phyloP scores from a whole-genome alignment of 2,329 filamentous ascomycete genomes.

The Nannizzia gypsea region DNA sequence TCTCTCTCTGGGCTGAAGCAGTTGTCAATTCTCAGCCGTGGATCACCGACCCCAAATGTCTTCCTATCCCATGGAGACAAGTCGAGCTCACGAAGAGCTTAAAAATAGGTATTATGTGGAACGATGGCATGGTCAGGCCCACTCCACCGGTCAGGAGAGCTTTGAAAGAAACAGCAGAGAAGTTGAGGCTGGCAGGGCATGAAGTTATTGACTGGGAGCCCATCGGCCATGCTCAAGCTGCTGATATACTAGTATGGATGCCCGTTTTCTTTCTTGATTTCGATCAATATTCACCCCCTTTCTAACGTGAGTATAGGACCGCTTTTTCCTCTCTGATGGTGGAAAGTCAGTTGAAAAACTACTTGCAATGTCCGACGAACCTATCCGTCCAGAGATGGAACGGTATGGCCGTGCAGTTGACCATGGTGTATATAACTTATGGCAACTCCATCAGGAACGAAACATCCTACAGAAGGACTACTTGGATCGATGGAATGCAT shows the following conservation, averaged over 20 bases:
- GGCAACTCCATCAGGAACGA: constrained; percentile 39
- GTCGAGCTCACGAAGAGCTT: constrained; percentile 24
- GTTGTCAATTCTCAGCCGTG: constrained; percentile 28
- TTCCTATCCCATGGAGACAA: constrained; percentile 29
- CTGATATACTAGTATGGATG: constrained; percentile 28
- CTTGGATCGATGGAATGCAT: constrained; percentile 33
- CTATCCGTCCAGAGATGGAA: constrained; percentile 40
- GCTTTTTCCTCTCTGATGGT: constrained; percentile 40
- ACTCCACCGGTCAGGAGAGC: constrained; percentile 37
- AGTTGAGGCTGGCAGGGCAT: constrained; percentile 27
- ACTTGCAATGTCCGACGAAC: constrained; percentile 18
- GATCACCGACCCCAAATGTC: constrained; percentile 28
- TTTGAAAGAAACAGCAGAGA: constrained; percentile 24
- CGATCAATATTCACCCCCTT: neutral
- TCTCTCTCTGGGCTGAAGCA: constrained; percentile 26
- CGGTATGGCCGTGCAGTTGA: constrained; percentile 35
- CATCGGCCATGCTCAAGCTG: constrained; percentile 35
- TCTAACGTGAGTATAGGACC: constrained; percentile 6
- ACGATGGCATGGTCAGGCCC: constrained; percentile 42
- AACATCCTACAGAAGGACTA: constrained; percentile 19
- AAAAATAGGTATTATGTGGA: constrained; percentile 37
- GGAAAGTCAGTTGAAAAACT: constrained; percentile 31
- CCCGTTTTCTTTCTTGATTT: neutral
- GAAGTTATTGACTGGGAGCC: constrained; percentile 33
- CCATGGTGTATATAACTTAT: constrained; percentile 35